Evolutionary conservation across 495 filamentous ascomycete species (phyloP).

Genomic region (Aspergillus conjunctus): DNA sequence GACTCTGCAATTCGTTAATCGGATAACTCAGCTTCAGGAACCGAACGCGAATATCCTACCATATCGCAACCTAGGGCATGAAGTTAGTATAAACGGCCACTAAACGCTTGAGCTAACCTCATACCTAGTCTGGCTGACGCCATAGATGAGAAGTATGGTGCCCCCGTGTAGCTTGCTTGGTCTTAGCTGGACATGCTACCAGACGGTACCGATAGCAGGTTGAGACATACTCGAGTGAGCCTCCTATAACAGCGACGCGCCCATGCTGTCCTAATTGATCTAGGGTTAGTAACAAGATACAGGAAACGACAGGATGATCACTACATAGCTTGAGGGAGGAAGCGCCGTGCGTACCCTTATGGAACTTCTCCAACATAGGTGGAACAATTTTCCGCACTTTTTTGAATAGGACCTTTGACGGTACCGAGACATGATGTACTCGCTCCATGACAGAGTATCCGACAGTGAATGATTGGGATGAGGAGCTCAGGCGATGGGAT

Average conservation of each 20-base stretch:
- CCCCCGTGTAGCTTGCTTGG: slow-evolving; percentile 75
- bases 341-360: slow-evolving; percentile 69
- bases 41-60: slow-evolving; percentile 46
- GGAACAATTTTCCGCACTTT: slow-evolving; percentile 91
- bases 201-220: background rate
- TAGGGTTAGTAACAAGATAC: background rate
- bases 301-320: background rate
- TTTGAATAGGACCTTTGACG: slow-evolving; percentile 71
- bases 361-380: slow-evolving; percentile 92
- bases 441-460: slow-evolving; percentile 37
- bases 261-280: slow-evolving; percentile 77
- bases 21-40: background rate
- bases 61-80: slow-evolving; percentile 68
- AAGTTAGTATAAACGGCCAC: background rate
- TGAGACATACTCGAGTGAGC: slow-evolving; percentile 72
- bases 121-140: slow-evolving; percentile 79
- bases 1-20: slow-evolving; percentile 62
- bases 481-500: background rate
- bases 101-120: background rate
- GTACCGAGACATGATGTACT: slow-evolving; percentile 52
- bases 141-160: slow-evolving; percentile 97
- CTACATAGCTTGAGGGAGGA: background rate
- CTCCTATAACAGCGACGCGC: slow-evolving; percentile 90
- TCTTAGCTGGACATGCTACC: slow-evolving; percentile 22
- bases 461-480: slow-evolving; percentile 2